Evolutionary conservation across 1,284 basidiomycete genomes (phyloP).

Genomic region (Ceratobasidium sp.): DNA sequence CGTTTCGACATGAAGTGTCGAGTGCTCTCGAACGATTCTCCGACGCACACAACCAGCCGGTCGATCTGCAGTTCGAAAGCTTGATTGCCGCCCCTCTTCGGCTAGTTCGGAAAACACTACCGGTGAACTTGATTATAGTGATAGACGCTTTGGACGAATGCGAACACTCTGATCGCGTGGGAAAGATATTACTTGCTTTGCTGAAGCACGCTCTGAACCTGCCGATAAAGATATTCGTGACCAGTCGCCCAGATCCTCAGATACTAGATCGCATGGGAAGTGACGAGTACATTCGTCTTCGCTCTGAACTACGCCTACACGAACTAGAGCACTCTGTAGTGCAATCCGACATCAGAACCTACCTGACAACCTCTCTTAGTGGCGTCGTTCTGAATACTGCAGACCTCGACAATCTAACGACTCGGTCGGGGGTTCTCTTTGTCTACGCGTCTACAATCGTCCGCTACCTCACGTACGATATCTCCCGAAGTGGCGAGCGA

Average conservation of each 20-base stretch:
- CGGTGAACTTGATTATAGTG: neutral
- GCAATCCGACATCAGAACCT: no score
- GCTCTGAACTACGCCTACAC: neutral
- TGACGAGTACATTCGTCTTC: no score
- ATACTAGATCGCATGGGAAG: neutral
- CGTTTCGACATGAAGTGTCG: neutral
- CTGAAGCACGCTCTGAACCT: neutral
- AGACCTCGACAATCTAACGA: no score
- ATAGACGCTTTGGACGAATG: slow-evolving; percentile 14
- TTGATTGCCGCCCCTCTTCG: neutral
- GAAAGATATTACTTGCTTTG: neutral
- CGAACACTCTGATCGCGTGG: neutral
- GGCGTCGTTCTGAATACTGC: no score
- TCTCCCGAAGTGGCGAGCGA: no score
- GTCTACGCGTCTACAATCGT: no score
- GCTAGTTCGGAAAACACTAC: neutral
- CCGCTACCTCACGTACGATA: no score
- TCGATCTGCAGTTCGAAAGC: neutral
- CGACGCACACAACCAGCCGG: neutral
- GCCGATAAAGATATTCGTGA: neutral
- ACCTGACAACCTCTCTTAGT: no score
- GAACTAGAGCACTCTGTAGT: neutral
- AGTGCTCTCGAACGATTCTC: neutral
- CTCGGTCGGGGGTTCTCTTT: no score
- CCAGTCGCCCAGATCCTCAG: neutral